These are phyloP conservation scores for Mesembryanthemum crystallinum DNA, from an alignment of 148 eudicot species.

Conservation along the genomic window DNA sequence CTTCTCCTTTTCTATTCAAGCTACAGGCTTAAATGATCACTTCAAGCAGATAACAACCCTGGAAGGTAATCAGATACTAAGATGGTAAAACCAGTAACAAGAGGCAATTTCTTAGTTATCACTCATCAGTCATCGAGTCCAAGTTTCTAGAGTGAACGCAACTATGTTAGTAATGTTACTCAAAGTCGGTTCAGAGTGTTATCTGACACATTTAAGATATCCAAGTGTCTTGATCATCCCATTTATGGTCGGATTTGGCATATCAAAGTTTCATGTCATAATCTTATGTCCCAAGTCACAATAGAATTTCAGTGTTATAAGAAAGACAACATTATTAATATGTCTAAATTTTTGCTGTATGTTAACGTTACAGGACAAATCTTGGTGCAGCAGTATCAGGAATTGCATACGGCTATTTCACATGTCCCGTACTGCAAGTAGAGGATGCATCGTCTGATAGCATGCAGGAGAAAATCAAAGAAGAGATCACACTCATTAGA, in stretches of 20 bases:
- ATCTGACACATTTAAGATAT: too few relatives aligned
- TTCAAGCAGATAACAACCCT: background rate
- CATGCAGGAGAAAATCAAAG: conserved; percentile 31
- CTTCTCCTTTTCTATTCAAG: background rate
- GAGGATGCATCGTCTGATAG: conserved; percentile 42
- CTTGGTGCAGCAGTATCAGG: conserved; percentile 63
- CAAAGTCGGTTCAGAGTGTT: too few relatives aligned
- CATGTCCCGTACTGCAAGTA: conserved; percentile 50
- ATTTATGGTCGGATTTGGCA: background rate
- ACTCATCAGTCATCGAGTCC: too few relatives aligned
- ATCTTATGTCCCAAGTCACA: background rate
- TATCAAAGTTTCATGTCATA: background rate
- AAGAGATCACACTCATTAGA: conserved; percentile 47
- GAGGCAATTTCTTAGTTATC: too few relatives aligned
- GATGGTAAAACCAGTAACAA: too few relatives aligned
- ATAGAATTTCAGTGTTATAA: too few relatives aligned
- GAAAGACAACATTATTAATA: background rate
- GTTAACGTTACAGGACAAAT: conserved; percentile 51
- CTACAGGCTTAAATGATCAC: background rate
- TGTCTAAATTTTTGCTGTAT: background rate
- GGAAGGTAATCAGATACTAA: background rate
- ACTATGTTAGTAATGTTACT: too few relatives aligned
- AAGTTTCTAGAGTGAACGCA: too few relatives aligned
- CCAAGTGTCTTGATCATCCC: too few relatives aligned
- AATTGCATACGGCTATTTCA: conserved; percentile 52